phyloP scores from a whole-genome alignment of 495 filamentous ascomycete species.

The Xanthoparmelia taractica region DNA sequence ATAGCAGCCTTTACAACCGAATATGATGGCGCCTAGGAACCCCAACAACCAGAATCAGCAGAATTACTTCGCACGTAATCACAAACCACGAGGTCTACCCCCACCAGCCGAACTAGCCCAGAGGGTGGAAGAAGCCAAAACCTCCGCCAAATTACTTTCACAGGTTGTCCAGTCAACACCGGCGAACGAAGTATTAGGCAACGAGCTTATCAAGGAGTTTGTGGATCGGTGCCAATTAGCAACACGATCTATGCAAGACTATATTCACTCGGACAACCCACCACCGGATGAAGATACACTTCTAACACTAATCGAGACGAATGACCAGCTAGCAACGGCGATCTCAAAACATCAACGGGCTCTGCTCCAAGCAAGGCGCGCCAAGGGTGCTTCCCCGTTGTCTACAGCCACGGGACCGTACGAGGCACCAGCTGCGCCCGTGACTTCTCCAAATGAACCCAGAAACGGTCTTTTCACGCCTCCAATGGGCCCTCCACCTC shows the following conservation, averaged over 20 bases:
- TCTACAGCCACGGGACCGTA: slow-evolving; percentile 6
- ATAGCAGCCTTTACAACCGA: slow-evolving; percentile 13
- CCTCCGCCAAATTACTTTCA: slow-evolving; percentile 78
- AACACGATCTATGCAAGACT: slow-evolving; percentile 67
- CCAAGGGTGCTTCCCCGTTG: slow-evolving; percentile 5
- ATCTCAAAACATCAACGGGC: slow-evolving; percentile 74
- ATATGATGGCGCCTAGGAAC: slow-evolving; percentile 15
- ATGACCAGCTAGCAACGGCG: slow-evolving; percentile 74
- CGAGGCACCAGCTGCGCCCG: slow-evolving; percentile 8
- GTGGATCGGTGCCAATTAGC: slow-evolving; percentile 76
- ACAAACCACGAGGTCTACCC: slow-evolving; percentile 50
- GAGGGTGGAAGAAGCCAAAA: slow-evolving; percentile 81
- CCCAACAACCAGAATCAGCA: slow-evolving; percentile 24
- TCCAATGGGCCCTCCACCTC: slow-evolving; percentile 12
- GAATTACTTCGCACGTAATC: slow-evolving; percentile 39
- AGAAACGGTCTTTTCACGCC: slow-evolving; percentile 2
- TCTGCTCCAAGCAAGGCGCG: slow-evolving; percentile 58
- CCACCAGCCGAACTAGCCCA: slow-evolving; percentile 70
- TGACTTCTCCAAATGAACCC: neutral
- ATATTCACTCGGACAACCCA: slow-evolving; percentile 72
- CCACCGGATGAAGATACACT: slow-evolving; percentile 87
- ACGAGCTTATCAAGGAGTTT: slow-evolving; percentile 90
- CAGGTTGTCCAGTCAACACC: slow-evolving; percentile 84
- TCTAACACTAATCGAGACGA: slow-evolving; percentile 86
- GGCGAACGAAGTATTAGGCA: slow-evolving; percentile 60